Evolutionary conservation across 2,329 filamentous ascomycete species (phyloP).

Genomic region (Penicillium expansum): DNA sequence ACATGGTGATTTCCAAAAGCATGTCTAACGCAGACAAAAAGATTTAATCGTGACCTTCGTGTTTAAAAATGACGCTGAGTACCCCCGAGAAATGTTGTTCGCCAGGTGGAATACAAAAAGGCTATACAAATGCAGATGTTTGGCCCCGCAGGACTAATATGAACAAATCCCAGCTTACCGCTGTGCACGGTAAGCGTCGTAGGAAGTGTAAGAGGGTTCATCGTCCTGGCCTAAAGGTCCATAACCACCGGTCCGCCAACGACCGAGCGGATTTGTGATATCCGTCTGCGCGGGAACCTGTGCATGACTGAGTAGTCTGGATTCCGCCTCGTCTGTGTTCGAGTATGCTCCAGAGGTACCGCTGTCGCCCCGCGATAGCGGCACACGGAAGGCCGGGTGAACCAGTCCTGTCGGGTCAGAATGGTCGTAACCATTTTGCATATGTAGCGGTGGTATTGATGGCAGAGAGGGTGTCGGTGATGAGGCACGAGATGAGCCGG

Average conservation of each 20-base stretch:
- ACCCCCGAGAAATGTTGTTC: neutral
- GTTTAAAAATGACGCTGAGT: constrained; percentile 7
- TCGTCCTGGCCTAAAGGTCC: constrained; percentile 40
- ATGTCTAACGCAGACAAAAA: neutral
- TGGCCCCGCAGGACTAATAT: neutral
- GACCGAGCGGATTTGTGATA: constrained; percentile 25
- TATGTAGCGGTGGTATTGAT: constrained; percentile 27
- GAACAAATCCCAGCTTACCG: constrained; percentile 20
- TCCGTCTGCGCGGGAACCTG: constrained; percentile 31
- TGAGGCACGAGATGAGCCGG: constrained; percentile 40
- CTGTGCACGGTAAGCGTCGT: constrained; percentile 34
- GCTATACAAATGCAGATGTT: neutral
- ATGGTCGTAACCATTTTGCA: constrained; percentile 27
- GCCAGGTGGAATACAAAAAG: constrained; percentile 1
- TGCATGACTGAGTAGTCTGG: constrained; percentile 37
- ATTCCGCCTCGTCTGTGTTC: constrained; percentile 41
- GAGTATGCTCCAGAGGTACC: constrained; percentile 32
- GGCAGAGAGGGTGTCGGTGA: constrained; percentile 41
- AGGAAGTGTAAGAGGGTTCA: constrained; percentile 30
- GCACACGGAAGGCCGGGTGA: constrained; percentile 39
- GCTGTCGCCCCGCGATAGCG: constrained; percentile 28
- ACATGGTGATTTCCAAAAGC: neutral
- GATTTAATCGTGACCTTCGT: constrained; percentile 7
- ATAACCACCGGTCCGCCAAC: constrained; percentile 39
- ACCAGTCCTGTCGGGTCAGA: constrained; percentile 22